Conservation (phyloP, 192 early-diverging fungal genomes). For the Jimgerdemannia flammicorona region DNA sequence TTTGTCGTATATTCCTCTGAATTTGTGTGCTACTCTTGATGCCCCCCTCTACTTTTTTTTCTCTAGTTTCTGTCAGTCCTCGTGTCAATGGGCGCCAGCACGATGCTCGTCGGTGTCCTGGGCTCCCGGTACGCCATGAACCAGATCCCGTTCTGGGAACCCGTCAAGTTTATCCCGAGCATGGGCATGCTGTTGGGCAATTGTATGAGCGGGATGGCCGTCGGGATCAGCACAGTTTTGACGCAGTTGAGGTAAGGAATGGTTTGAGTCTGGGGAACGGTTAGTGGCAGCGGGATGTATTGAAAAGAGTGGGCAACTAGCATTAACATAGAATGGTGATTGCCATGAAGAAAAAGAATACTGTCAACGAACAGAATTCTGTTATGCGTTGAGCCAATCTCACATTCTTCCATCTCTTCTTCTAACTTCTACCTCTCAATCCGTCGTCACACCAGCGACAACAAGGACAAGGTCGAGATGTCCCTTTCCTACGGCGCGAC, state of each 20-base stretch:
- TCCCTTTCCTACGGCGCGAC: slow-evolving; percentile 72
- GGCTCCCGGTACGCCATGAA: slow-evolving; percentile 67
- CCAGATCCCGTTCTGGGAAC: slow-evolving; percentile 63
- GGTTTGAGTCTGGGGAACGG: background rate
- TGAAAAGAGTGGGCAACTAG: no score
- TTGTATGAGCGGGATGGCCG: slow-evolving; percentile 65
- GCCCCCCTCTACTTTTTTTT: background rate
- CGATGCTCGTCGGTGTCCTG: slow-evolving; percentile 45
- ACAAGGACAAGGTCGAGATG: slow-evolving; percentile 42
- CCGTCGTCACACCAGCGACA: slow-evolving; percentile 21
- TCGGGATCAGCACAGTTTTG: slow-evolving; percentile 59
- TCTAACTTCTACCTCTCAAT: background rate
- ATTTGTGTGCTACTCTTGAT: background rate
- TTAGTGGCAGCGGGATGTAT: no score
- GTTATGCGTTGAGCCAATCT: background rate
- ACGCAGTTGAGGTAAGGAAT: slow-evolving; percentile 52
- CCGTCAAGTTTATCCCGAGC: slow-evolving; percentile 81
- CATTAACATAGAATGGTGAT: no score
- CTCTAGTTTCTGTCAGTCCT: slow-evolving; percentile 47
- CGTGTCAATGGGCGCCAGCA: slow-evolving; percentile 45
- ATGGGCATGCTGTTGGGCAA: slow-evolving; percentile 89
- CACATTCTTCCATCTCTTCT: background rate
- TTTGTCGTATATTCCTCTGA: slow-evolving; percentile 42
- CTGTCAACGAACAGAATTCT: background rate
- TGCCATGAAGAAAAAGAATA: no score